Conservation (phyloP, 805 yeast genomes). For the Hermanozyma aechmeae region DNA sequence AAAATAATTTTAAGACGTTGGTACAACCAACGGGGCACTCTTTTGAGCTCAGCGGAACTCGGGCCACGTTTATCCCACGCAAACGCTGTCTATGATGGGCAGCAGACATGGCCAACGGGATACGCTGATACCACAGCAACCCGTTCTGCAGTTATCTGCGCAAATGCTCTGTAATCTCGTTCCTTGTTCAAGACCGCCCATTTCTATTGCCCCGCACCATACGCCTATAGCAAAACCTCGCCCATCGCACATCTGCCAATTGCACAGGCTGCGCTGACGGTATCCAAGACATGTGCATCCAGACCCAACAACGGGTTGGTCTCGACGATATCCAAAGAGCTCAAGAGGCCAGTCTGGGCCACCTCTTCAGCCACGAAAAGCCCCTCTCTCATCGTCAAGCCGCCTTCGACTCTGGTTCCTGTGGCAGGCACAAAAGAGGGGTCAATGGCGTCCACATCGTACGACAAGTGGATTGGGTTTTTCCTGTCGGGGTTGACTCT, state of each 20-base stretch:
- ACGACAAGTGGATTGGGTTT: conserved; percentile 77
- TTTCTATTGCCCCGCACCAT: too few relatives aligned
- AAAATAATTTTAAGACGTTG: too few relatives aligned
- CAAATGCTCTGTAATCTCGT: too few relatives aligned
- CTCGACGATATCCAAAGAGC: conserved; percentile 87
- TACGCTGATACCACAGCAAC: too few relatives aligned
- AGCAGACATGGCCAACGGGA: too few relatives aligned
- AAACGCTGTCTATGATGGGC: too few relatives aligned
- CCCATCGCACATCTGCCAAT: conserved; percentile 92
- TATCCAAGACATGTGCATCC: conserved; percentile 71
- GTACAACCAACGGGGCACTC: too few relatives aligned
- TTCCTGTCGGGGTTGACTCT: conserved; percentile 61
- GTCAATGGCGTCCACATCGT: conserved; percentile 96
- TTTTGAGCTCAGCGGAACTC: too few relatives aligned
- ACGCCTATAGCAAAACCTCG: conserved; percentile 58
- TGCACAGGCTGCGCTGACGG: conserved; percentile 85
- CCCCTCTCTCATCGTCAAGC: conserved; percentile 89
- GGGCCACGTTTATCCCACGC: too few relatives aligned
- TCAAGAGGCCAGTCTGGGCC: conserved; percentile 81
- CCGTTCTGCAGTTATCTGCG: too few relatives aligned
- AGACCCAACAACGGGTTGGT: conserved; percentile 84
- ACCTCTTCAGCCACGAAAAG: conserved; percentile 85
- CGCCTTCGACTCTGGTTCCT: conserved; percentile 97
- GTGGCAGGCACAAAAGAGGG: conserved; percentile 94
- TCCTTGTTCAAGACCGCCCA: too few relatives aligned